Evolutionary conservation across 2,329 filamentous ascomycete genomes (phyloP), one percentile per base, ranked within the genome.

Genomic region (Didymella pinodella): DNA sequence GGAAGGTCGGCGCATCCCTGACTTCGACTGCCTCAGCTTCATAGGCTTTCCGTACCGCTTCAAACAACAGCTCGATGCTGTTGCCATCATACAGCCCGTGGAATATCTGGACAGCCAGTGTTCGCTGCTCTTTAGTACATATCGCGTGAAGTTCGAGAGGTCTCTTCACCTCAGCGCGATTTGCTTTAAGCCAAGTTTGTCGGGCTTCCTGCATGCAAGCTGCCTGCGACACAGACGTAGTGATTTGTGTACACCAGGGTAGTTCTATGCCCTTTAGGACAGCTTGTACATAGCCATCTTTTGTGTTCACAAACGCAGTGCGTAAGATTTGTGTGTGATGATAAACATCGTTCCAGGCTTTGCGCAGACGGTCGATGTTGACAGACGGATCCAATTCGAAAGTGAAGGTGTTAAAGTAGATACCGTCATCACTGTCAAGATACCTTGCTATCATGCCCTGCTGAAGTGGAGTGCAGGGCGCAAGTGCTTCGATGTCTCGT

Each of bases 11-110:
- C 0, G 80, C 80, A 7, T 73, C 67, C 0, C 71, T 66, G 36
- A 58, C 67, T 1, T 52, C 36, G 7, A 45, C 67, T 25, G 63
- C 7, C 2, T 62, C 40, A 0, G 69, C 69, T 16, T 70, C 63
- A 66, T 91, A 92, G 4, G 82, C 77, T 3, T 78, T 68, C 28
- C 79, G 77, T 2, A 96, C 80, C 20, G 82, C 77, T 3, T 84
- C 73, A 20, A 96, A 81, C 38, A 96, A 82, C 25, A 92, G 74
- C 1, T 84, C 82, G 38, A 96, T 84, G 61, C 92, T 94, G 64
- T 85, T 89, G 1, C 92, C 93, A 75, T 97, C 93, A 67, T 97
- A 97, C 0, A 97, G 75, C 0, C 86, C 92, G 72, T 97, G 93
- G 76, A 97, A 96, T 0, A 96, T 88, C 45, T 90, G 84, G 2